Evolutionary conservation across 345 rosid genomes (phyloP).

Genomic region (Citrus maxima): DNA sequence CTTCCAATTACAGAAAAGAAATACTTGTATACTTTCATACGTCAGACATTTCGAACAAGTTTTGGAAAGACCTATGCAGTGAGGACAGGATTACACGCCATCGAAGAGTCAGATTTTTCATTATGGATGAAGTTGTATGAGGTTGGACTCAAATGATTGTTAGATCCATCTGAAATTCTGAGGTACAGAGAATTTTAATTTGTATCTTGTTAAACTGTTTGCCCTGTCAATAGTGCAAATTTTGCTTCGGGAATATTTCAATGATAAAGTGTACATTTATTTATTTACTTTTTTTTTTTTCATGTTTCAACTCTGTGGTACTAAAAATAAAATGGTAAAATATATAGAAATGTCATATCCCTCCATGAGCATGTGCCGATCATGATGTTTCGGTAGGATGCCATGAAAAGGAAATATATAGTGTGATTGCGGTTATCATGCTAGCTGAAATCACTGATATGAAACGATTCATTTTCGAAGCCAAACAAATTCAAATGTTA

Average conservation of each 20-base stretch:
- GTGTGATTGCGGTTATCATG: too few species aligned
- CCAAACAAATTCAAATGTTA: neutral
- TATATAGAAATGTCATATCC: neutral
- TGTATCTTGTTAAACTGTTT: constrained; percentile 7
- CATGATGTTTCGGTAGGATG: neutral
- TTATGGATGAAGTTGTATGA: too few species aligned
- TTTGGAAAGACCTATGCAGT: constrained; percentile 12
- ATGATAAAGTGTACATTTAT: constrained; percentile 9
- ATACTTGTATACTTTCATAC: constrained; percentile 26
- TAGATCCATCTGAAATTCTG: neutral
- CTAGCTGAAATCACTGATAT: too few species aligned
- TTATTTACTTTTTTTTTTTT: neutral
- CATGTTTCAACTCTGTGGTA: too few species aligned
- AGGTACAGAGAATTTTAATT: neutral
- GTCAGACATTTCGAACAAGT: constrained; percentile 9
- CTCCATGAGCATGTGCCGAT: neutral
- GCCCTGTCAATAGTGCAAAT: constrained; percentile 23
- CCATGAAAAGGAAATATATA: neutral
- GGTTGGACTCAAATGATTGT: neutral
- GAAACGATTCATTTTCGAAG: neutral
- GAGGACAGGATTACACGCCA: constrained; percentile 10
- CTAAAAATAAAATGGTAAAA: neutral
- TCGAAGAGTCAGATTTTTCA: neutral
- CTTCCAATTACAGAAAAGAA: constrained; percentile 30
- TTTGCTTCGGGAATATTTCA: constrained; percentile 20